Evolutionary conservation across 2,329 filamentous ascomycete species (phyloP).

Genomic region (Pezizomycotina sp.): DNA sequence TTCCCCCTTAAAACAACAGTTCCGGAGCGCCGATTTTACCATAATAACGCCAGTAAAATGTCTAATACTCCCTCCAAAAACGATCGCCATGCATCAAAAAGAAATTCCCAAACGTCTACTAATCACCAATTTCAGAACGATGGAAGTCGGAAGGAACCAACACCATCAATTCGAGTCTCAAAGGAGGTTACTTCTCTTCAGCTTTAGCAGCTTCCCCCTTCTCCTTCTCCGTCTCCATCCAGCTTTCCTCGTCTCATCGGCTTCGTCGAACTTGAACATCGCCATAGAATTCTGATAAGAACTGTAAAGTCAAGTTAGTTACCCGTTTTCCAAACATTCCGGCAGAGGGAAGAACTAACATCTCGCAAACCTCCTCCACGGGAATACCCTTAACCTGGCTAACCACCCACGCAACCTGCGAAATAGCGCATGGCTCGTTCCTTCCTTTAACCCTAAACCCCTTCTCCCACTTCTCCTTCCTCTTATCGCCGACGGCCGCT

Average conservation of each 20-base stretch:
- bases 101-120: too few species aligned
- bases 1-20: too few species aligned
- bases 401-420: slow-evolving; percentile 72
- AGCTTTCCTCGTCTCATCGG: slow-evolving; percentile 5
- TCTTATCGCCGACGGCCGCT: slow-evolving; percentile 58
- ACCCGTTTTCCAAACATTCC: neutral
- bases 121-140: too few species aligned
- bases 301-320: slow-evolving; percentile 28
- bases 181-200: neutral
- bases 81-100: too few species aligned
- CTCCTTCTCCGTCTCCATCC: slow-evolving; percentile 4
- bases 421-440: slow-evolving; percentile 82
- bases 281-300: slow-evolving; percentile 66
- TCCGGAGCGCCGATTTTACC: too few species aligned
- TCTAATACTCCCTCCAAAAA: too few species aligned
- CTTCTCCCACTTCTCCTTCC: slow-evolving; percentile 87
- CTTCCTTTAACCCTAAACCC: slow-evolving; percentile 84
- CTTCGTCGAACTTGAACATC: slow-evolving; percentile 57
- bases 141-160: neutral
- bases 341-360: slow-evolving; percentile 33
- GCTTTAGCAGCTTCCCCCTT: neutral
- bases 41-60: too few species aligned
- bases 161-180: neutral
- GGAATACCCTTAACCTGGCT: slow-evolving; percentile 67
- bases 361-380: slow-evolving; percentile 71